A percentile compares a stretch with the other conserved stretches of the same genome.
Evolutionary conservation across 2,329 filamentous ascomycete species (phyloP).

Genomic region (Ophiostoma himal-ulmi): DNA sequence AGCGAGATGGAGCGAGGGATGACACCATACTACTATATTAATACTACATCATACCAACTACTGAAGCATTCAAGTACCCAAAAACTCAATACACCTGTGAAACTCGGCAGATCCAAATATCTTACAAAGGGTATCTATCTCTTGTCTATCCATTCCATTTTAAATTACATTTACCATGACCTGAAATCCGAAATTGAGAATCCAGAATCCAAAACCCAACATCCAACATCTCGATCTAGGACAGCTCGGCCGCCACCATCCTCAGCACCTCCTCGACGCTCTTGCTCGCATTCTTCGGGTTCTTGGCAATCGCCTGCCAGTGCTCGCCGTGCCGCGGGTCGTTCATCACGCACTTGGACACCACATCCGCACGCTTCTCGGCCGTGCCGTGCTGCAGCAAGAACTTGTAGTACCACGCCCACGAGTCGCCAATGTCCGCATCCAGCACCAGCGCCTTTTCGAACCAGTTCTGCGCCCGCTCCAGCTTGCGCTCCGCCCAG

Average conservation of each 20-base stretch:
- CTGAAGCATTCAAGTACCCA: not conserved
- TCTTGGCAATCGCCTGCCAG: constrained; percentile 83
- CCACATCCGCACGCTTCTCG: constrained; percentile 81
- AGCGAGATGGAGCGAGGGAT: not conserved
- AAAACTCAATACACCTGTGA: not conserved
- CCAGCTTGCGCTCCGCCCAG: constrained; percentile 85
- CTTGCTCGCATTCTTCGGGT: constrained; percentile 72
- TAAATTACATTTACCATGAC: not conserved
- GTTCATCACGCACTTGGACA: constrained; percentile 71
- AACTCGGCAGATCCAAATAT: constrained; percentile 10
- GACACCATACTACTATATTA: not conserved
- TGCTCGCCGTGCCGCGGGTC: constrained; percentile 90
- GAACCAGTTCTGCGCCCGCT: constrained; percentile 96
- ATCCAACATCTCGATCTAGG: not conserved
- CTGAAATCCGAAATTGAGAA: not conserved
- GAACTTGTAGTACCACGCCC: constrained; percentile 99
- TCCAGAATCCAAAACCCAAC: no score
- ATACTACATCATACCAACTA: not conserved
- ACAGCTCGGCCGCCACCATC: constrained; percentile 57
- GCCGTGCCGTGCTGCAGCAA: constrained; percentile 85
- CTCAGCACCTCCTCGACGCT: constrained; percentile 75
- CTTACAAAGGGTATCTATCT: constrained; percentile 19
- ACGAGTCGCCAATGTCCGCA: constrained; percentile 80
- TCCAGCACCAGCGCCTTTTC: constrained; percentile 89
- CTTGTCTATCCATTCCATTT: constrained; percentile 17